These are phyloP conservation scores for Scytalidium sp. DNA, from an alignment of 2,329 filamentous ascomycete species.

Conservation along the genomic window DNA sequence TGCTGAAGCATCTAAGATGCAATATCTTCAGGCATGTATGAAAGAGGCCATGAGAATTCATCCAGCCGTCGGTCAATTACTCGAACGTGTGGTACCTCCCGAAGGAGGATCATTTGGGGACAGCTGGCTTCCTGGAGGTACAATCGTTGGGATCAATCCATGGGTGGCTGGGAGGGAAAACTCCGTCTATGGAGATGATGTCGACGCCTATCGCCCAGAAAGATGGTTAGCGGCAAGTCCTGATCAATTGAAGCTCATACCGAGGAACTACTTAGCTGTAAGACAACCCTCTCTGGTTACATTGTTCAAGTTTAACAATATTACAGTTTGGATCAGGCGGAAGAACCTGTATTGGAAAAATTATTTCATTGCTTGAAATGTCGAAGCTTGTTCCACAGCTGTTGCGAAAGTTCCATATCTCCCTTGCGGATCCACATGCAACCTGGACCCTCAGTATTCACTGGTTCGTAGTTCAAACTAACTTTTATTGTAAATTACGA, in stretches of 20 bases:
- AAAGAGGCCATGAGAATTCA: slow-evolving; percentile 8
- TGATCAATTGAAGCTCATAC: slow-evolving; percentile 27
- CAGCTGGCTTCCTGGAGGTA: slow-evolving; percentile 3
- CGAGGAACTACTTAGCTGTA: slow-evolving; percentile 13
- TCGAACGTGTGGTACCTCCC: slow-evolving; percentile 2
- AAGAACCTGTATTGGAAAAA: slow-evolving; percentile 27
- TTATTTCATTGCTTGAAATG: slow-evolving; percentile 34
- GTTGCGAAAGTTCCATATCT: slow-evolving; percentile 21
- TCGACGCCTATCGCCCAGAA: slow-evolving; percentile 41
- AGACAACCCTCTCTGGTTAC: not conserved
- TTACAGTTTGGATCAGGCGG: slow-evolving; percentile 21
- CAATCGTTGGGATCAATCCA: slow-evolving; percentile 11
- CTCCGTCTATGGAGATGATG: slow-evolving; percentile 24
- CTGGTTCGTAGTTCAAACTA: slow-evolving; percentile 35
- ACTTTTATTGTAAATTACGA: not conserved
- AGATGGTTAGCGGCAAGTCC: slow-evolving; percentile 40
- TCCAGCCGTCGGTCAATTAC: slow-evolving; percentile 1
- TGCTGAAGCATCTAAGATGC: slow-evolving; percentile 3
- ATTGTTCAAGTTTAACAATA: not conserved
- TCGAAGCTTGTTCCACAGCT: slow-evolving; percentile 31
- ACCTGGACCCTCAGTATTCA: slow-evolving; percentile 34
- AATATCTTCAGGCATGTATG: slow-evolving; percentile 3
- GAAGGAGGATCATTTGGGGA: slow-evolving; percentile 2
- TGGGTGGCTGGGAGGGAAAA: not conserved
- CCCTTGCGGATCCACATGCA: slow-evolving; percentile 26